Conservation (phyloP, 2,329 filamentous ascomycete species). For the Aspergillus viridinutans region DNA sequence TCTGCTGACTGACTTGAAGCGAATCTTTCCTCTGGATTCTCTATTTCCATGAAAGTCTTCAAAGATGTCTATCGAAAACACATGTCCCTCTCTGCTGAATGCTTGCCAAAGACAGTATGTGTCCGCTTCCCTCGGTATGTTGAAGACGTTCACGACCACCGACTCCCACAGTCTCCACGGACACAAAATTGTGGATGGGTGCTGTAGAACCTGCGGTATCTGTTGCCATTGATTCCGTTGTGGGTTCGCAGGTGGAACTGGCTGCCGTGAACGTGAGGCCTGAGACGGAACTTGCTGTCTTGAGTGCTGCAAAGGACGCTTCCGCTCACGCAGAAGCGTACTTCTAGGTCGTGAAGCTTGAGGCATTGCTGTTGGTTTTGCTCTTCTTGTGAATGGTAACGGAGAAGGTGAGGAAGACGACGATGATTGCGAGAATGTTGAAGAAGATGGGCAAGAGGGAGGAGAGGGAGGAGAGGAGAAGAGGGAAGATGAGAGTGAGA, state of each 20-base stretch:
- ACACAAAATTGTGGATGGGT: constrained; percentile 9
- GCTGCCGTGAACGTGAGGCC: neutral
- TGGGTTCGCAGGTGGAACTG: neutral
- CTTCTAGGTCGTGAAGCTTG: neutral
- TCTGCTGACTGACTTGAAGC: constrained; percentile 44
- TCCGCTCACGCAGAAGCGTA: neutral
- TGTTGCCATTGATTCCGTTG: neutral
- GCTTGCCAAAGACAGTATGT: constrained; percentile 47
- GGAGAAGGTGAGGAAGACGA: neutral
- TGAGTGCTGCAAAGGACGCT: neutral
- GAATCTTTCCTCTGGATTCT: constrained; percentile 45
- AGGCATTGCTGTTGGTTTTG: neutral
- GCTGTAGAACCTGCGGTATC: neutral
- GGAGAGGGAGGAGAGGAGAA: constrained; percentile 4
- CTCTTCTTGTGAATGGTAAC: neutral
- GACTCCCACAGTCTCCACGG: constrained; percentile 40
- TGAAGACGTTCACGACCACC: constrained; percentile 32
- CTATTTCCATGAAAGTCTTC: constrained; percentile 40
- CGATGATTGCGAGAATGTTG: neutral
- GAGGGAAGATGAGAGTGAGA: neutral
- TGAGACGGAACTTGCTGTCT: neutral
- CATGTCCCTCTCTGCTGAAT: constrained; percentile 51
- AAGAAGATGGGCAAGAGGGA: neutral
- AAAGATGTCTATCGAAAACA: constrained; percentile 56
- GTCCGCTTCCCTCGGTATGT: constrained; percentile 32